A percentile compares a stretch with the other conserved stretches of the same genome.
phyloP scores from a whole-genome alignment of 345 rosid species.

The Bruguiera gymnorhiza region DNA sequence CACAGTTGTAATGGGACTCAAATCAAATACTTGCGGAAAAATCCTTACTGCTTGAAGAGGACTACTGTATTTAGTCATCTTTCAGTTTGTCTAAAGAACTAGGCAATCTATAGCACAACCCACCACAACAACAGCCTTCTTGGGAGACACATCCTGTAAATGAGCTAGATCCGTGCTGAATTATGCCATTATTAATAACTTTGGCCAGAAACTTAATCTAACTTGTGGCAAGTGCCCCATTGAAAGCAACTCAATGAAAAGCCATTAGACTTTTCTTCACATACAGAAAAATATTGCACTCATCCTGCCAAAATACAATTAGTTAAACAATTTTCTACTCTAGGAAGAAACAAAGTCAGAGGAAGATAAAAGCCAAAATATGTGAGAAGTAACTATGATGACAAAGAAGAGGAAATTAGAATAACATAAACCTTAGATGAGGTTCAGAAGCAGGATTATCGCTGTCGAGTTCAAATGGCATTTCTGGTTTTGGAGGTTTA shows the following conservation, averaged over 20 bases:
- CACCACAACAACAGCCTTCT: background rate
- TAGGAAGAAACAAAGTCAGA: slow-evolving; percentile 9
- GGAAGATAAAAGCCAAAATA: slow-evolving; percentile 10
- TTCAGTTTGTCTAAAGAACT: background rate
- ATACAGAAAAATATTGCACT: background rate
- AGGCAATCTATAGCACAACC: background rate
- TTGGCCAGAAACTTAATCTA: background rate
- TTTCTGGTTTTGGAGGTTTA: slow-evolving; percentile 55
- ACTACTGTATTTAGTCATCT: background rate
- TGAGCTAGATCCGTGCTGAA: background rate
- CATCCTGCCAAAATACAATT: background rate
- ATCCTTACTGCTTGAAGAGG: background rate
- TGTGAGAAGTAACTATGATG: background rate
- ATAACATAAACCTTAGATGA: slow-evolving; percentile 57
- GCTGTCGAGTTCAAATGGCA: slow-evolving; percentile 47
- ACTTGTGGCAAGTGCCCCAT: background rate
- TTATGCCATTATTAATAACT: background rate
- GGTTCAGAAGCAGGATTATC: slow-evolving; percentile 60
- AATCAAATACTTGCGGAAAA: background rate
- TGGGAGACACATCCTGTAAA: background rate
- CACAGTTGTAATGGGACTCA: too few species aligned
- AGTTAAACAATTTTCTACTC: background rate
- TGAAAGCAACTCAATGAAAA: background rate
- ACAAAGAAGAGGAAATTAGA: slow-evolving; percentile 13
- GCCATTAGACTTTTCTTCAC: background rate